phyloP scores from a whole-genome alignment of 139 green algal species.

The Volvox reticuliferus region DNA sequence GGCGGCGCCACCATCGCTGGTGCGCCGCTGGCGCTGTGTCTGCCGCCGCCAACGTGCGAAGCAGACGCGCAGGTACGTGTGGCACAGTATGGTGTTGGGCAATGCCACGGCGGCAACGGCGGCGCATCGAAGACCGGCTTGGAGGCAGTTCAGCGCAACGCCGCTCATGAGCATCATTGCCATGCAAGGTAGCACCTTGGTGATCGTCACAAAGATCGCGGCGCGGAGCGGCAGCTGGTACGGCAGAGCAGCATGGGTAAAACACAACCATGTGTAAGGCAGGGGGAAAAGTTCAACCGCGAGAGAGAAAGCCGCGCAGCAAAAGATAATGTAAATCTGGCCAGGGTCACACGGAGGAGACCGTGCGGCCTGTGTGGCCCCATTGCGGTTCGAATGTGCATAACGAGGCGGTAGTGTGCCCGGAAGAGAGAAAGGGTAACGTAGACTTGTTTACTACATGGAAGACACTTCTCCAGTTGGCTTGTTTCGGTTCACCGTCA shows the following conservation, averaged over 20 bases:
- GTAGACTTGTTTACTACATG: too few species aligned
- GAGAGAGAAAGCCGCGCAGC: too few species aligned
- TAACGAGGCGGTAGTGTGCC: too few species aligned
- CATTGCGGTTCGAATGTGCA: too few species aligned
- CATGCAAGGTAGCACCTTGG: not conserved
- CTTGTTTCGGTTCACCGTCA: too few species aligned
- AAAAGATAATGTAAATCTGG: too few species aligned
- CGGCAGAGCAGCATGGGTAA: not conserved
- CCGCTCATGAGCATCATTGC: not conserved
- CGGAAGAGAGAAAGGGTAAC: too few species aligned
- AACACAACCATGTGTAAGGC: not conserved
- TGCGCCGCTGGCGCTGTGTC: not conserved
- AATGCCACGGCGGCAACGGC: not conserved
- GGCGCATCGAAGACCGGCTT: not conserved
- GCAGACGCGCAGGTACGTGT: slow-evolving; percentile 10
- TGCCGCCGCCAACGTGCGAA: not conserved
- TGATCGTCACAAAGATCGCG: not conserved
- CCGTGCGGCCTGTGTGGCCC: too few species aligned
- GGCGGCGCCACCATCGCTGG: too few species aligned
- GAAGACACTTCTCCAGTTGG: too few species aligned
- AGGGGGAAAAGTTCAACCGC: too few species aligned
- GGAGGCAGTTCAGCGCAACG: not conserved
- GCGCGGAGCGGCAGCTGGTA: not conserved
- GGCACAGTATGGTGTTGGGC: not conserved
- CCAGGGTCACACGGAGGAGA: too few species aligned